These are phyloP conservation scores for Gelatoporia subvermispora DNA, from an alignment of 768 basidiomycete species.

Conservation along the genomic window DNA sequence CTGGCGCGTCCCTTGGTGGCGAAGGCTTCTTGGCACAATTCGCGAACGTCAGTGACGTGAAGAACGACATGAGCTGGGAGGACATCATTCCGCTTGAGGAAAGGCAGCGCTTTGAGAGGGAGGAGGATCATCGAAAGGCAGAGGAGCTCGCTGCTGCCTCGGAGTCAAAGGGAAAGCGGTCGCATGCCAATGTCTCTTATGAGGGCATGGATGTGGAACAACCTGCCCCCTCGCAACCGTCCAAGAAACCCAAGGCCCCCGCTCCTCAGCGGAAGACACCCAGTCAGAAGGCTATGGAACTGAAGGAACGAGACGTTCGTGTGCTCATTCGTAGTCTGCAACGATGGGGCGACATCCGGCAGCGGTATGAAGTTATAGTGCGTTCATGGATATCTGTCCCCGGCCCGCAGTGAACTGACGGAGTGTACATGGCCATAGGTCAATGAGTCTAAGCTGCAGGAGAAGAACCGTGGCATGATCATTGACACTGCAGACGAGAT, in stretches of 20 bases:
- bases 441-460: slow-evolving; percentile 80
- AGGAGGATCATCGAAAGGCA: slow-evolving; percentile 69
- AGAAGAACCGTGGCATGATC: slow-evolving; percentile 93
- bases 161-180: slow-evolving; percentile 72
- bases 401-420: background rate
- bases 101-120: slow-evolving; percentile 76
- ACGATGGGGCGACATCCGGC: slow-evolving; percentile 95
- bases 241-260: slow-evolving; percentile 72
- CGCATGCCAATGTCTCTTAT: slow-evolving; percentile 83
- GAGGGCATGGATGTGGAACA: slow-evolving; percentile 92
- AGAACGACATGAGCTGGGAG: slow-evolving; percentile 99
- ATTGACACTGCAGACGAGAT: slow-evolving; percentile 90
- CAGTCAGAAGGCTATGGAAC: slow-evolving; percentile 90
- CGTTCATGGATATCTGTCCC: slow-evolving; percentile 26
- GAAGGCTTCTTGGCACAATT: slow-evolving; percentile 95
- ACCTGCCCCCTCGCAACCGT: slow-evolving; percentile 50
- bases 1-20: slow-evolving; percentile 94
- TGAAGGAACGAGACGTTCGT: slow-evolving; percentile 96
- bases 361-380: slow-evolving; percentile 92
- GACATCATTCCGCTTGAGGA: slow-evolving; percentile 96
- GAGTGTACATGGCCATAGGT: slow-evolving; percentile 58
- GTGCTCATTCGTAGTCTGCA: slow-evolving; percentile 92
- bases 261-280: slow-evolving; percentile 82
- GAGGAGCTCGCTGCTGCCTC: slow-evolving; percentile 70
- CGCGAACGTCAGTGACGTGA: slow-evolving; percentile 94